Evolutionary conservation across 345 rosid genomes (phyloP).

Genomic region (Mercurialis annua): DNA sequence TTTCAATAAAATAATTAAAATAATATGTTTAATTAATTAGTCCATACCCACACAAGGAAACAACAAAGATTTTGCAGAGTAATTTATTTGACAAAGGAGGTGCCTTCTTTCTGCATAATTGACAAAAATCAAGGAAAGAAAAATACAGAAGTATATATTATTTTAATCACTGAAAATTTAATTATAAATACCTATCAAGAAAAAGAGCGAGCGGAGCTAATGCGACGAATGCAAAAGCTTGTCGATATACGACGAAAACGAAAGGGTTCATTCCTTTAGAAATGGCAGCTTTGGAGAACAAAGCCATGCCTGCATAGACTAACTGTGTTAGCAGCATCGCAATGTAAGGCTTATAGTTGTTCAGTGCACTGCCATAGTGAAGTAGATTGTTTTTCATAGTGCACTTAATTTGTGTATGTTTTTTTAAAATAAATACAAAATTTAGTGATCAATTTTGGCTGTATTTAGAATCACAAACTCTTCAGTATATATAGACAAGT

Average conservation of each 20-base stretch:
- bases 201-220: conserved; percentile 69
- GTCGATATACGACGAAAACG: conserved; percentile 74
- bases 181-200: conserved; percentile 64
- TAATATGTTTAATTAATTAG: neutral
- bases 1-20: too few species aligned
- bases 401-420: conserved; percentile 1
- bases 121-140: neutral
- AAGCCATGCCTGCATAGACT: conserved; percentile 74
- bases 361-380: conserved; percentile 16
- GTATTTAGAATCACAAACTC: neutral
- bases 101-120: conserved; percentile 38
- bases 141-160: neutral
- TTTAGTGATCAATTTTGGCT: too few species aligned
- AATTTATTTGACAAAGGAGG: conserved; percentile 41
- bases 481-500: conserved; percentile 18
- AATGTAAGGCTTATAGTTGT: conserved; percentile 49
- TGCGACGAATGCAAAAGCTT: conserved; percentile 64
- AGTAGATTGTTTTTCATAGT: conserved; percentile 25
- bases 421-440: too few species aligned
- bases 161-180: too few species aligned
- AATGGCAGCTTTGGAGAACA: conserved; percentile 73
- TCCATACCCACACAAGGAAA: conserved; percentile 51
- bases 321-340: conserved; percentile 61
- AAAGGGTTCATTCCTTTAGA: conserved; percentile 71
- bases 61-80: conserved; percentile 47